Conservation (phyloP, 176 grass and related monocot species). For the Luzula sylvatica region DNA sequence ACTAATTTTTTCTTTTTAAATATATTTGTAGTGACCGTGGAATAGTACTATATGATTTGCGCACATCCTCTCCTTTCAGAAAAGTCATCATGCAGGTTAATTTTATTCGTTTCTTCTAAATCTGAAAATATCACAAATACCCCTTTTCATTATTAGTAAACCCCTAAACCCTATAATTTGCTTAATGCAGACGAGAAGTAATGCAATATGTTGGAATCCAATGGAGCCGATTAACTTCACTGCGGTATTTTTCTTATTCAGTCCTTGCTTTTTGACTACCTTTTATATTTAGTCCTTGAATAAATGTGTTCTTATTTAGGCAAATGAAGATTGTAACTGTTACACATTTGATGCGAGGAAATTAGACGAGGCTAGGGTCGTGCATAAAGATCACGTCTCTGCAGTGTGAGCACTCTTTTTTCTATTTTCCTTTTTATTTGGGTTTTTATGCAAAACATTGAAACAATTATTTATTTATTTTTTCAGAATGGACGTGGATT, state of each 20-base stretch:
- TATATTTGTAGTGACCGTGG: conserved; percentile 73
- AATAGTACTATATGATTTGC: conserved; percentile 79
- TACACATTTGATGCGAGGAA: conserved; percentile 89
- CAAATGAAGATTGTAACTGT: conserved; percentile 98
- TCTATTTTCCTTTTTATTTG: conserved; percentile 10
- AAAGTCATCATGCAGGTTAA: conserved; percentile 87
- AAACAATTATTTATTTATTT: neutral
- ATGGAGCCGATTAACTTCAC: conserved; percentile 98
- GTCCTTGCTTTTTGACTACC: no score
- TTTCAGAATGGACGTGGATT: conserved; percentile 99
- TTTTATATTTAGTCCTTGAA: no score
- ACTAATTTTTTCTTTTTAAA: neutral
- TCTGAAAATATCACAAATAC: neutral
- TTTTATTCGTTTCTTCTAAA: conserved; percentile 9
- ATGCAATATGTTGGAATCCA: conserved; percentile 88
- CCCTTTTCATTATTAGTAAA: neutral
- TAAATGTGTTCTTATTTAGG: no score
- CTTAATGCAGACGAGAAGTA: conserved; percentile 72
- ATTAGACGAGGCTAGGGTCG: conserved; percentile 81
- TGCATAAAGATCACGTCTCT: conserved; percentile 97
- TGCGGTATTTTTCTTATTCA: no score
- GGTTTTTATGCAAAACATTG: neutral
- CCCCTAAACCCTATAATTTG: conserved; percentile 13
- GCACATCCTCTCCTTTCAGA: conserved; percentile 81
- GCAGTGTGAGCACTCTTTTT: conserved; percentile 53